These are phyloP conservation scores for Candida easanensis DNA, from an alignment of 805 yeast species.

Conservation along the genomic window DNA sequence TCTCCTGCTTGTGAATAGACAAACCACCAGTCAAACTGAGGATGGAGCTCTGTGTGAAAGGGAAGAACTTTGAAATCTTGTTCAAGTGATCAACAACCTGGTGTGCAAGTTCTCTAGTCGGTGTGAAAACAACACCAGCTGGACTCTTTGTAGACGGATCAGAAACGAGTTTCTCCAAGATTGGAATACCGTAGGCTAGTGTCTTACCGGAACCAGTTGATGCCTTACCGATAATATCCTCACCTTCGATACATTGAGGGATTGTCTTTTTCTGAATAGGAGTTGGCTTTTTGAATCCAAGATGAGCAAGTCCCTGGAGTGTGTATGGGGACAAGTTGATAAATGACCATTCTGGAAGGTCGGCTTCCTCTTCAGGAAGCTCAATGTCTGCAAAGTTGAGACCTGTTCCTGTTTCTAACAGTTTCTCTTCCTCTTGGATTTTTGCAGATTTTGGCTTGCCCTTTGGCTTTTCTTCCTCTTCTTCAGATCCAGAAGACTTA, in stretches of 20 bases:
- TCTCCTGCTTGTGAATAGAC: slow-evolving; percentile 88
- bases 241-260: slow-evolving; percentile 69
- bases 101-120: slow-evolving; percentile 94
- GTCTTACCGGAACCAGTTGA: slow-evolving; percentile 98
- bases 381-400: slow-evolving; percentile 33
- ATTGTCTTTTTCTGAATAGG: slow-evolving; percentile 77
- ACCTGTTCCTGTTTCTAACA: slow-evolving; percentile 23
- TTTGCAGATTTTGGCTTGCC: slow-evolving; percentile 13
- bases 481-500: slow-evolving; percentile 14
- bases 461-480: slow-evolving; percentile 21
- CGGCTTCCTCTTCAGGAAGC: slow-evolving; percentile 34
- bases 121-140: slow-evolving; percentile 81
- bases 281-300: slow-evolving; percentile 71
- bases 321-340: slow-evolving; percentile 50
- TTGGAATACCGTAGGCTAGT: slow-evolving; percentile 90
- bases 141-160: slow-evolving; percentile 41
- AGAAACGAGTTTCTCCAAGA: slow-evolving; percentile 61
- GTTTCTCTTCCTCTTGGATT: slow-evolving; percentile 20
- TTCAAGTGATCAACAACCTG: slow-evolving; percentile 85
- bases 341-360: slow-evolving; percentile 61
- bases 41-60: slow-evolving; percentile 53
- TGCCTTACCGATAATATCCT: slow-evolving; percentile 92
- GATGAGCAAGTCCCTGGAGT: slow-evolving; percentile 55
- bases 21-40: slow-evolving; percentile 91
- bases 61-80: slow-evolving; percentile 48